Evolutionary conservation across 768 basidiomycete species (phyloP), one percentile per base, ranked within the genome.

Genomic region (Boletellus ananas): DNA sequence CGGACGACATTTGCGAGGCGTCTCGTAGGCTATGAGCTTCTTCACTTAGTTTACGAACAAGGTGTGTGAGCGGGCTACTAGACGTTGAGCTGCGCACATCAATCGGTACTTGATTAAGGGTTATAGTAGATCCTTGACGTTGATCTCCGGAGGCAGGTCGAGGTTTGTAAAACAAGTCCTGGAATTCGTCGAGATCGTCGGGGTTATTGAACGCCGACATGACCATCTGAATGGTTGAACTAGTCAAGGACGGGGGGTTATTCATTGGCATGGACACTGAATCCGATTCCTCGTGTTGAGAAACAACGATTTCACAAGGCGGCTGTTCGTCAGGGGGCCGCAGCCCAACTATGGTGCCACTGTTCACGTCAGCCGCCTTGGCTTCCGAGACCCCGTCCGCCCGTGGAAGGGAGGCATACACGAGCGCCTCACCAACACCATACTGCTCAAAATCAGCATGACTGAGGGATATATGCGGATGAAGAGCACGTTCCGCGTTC

Each of bases 161-260:
- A 3, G 84, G 84, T 36, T 71, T 73, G 62, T 85, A 89, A 66
- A 90, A 90, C 8, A 90, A 71, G 58, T 89, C 84, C 34, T 79
- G 79, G 71, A 85, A 90, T 11, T 78, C 74, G n/a, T 87, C 84
- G 7, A 89, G 72, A 55, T 89, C 85, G 49, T 84, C 83, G 0
- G 78, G 74, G 49, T 73, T 76, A 10, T 80, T 78, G 33, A 87
- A 68, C 3, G 76, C 76, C n/a, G 76, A 77, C 21, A 64, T 49
- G 27, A 60, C 62, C 63, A 66, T 57, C 36, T 58, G 64, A 14
- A 67, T 52, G 2, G 63, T 63, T 20, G 80, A 80, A 11, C 75
- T 36, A 59, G 63, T 72, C 55, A 61, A 72, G 50, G 57, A 60
- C 10, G 55, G 50, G 17, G 51, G 41, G 18, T 37, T 50, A 35